phyloP scores from a whole-genome alignment of 306 rosid genomes.

The Alnus glutinosa region DNA sequence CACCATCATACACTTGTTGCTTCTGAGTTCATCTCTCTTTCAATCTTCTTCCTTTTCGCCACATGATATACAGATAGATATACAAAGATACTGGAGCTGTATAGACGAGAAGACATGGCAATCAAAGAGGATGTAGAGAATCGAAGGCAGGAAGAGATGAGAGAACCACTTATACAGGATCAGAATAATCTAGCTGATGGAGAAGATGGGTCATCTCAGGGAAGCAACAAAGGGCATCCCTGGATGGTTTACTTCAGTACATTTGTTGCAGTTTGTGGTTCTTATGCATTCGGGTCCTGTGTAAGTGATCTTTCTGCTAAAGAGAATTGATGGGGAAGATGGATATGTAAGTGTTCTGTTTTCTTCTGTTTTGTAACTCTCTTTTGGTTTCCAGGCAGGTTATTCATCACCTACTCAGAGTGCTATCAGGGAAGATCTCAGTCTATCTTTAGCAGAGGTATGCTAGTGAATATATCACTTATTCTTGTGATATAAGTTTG shows the following conservation, averaged over 20 bases:
- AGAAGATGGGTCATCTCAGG: conserved; percentile 27
- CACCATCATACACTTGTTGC: conserved; percentile 3
- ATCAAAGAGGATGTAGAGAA: conserved; percentile 54
- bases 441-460: conserved; percentile 72
- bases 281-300: conserved; percentile 84
- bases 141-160: conserved; percentile 30
- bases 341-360: not conserved
- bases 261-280: conserved; percentile 80
- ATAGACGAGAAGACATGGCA: conserved; percentile 45
- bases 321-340: not conserved
- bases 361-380: conserved; percentile 24
- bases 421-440: conserved; percentile 68
- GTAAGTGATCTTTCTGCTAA: conserved; percentile 41
- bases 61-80: not conserved
- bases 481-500: not conserved
- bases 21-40: conserved; percentile 18
- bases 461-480: not conserved
- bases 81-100: conserved; percentile 1
- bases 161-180: conserved; percentile 46
- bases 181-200: conserved; percentile 12
- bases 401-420: conserved; percentile 88
- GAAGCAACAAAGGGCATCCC: conserved; percentile 41
- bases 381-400: conserved; percentile 60
- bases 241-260: conserved; percentile 93
- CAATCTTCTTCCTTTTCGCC: conserved; percentile 3